Evolutionary conservation across 1,139 yeast genomes (phyloP), one percentile per base, ranked within the genome.

Genomic region (Candida sanyaensis): DNA sequence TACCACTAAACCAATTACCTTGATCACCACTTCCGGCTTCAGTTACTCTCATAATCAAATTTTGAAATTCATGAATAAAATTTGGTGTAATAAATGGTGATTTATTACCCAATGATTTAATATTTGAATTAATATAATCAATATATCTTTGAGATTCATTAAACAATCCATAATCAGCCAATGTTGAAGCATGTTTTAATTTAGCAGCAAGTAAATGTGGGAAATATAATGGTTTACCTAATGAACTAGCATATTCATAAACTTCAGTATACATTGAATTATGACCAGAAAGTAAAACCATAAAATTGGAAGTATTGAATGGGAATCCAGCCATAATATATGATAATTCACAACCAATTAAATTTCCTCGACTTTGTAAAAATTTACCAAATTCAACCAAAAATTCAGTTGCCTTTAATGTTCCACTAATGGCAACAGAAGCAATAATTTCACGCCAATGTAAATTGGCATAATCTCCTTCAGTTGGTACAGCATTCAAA

Each of bases 131-230:
- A 9, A 84, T 73, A 23, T 64, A 59, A 49, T 88, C 96, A 52
- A 81, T 68, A 48, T 84, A 81, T 54, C 68, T 78, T 49, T 83
- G 86, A 1, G 92, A 81, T 41, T 82, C 90, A 3, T 67, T 55
- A 28, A 69, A 61, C 31, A 66, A 60, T 2, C 93, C 93, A 52
- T 74, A 68, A 55, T 88, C 96, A 1, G 87, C 84, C 51, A 88
- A 69, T 21, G 75, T 65, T 33, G 78, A 73, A 1, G 93, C 91
- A 59, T 85, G 88, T 40, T 73, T 75, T 37, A 86, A 69, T 57
- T 84, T 86, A 57, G 78, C 66, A 1, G 80, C 71, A 21, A 81
- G 65, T 55, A 85, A 63, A 56, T 85, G 88, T 0, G 85, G 78
- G 50, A 77, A 73, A 1, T 79, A 80, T 43, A 58, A 56, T 11